Evolutionary conservation across 1,139 yeast genomes (phyloP), one percentile per base, ranked within the genome.

Genomic region (Wickerhamiella infanticola): DNA sequence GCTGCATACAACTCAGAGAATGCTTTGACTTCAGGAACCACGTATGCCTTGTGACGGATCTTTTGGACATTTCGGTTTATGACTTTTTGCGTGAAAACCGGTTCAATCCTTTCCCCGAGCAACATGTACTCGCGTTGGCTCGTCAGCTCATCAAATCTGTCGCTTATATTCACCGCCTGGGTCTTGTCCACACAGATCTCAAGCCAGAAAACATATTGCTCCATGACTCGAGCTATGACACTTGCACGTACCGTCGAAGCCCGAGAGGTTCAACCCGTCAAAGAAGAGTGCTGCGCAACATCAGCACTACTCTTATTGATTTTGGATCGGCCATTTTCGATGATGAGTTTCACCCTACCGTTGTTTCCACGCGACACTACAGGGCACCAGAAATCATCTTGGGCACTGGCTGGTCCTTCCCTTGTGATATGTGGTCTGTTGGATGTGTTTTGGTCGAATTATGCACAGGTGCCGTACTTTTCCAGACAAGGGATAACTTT

Each of bases 351-450:
- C 99, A 93, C 65, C 79, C 94, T 7, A 77, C 81, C 36, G 79
- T 93, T 26, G 95, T 93, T 8, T 83, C 95, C 11, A 90, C 73
- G 8, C 72, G 99, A 47, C 98, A 93, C 63, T 93, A 93, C 63
- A 70, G 99, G 48, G 98, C 98, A 0, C 98, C 98, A 0, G 99
- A 93, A 61, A 86, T 93, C 53, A 88, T 90, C 2, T 66, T 93
- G 37, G 96, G 96, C 1, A 72, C 77, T 35, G 97, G 97, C 37
- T 93, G 98, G 72, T 81, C 95, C 3, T 81, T 73, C 33, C 94
- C 98, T 1, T 90, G 98, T 63, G 99, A 93, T 63, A 69, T 90
- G 65, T 93, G 98, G 99, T 84, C 95, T 1, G 73, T 90, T 47
- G 99, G 96, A 0, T 88, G 98, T 62, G 86, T 93, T 13, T 66